Base-by-base conservation (phyloP, 139 green algal species). In the Tetratostichococcus sp. region DNA sequence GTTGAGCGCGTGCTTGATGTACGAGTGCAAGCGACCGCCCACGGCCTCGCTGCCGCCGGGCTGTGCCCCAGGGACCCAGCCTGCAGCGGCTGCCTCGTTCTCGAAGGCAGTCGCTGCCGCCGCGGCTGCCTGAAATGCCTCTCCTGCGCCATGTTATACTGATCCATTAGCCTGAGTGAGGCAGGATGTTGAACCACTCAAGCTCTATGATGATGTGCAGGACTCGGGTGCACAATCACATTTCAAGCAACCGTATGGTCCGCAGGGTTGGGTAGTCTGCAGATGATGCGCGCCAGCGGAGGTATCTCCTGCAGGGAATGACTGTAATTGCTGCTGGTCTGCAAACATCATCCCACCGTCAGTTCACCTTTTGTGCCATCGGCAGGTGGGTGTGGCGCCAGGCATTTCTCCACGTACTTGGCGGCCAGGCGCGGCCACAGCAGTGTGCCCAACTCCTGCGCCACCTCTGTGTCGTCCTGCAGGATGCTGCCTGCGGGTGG, bases 351-450 rank as follows among this genome's bases (percentile, higher is more conserved):
- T 22, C 8, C 39, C 39, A 50, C 8, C 8, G 8, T 50, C 39
- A 22, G 14, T 17, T 8, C 50, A 62, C 50, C 50, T 26, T 34
- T 23, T 11, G 69, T 4, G 35, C 31, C 69, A 21, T 34, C 26
- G 34, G 34, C 35, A 16, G 77, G 78, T 43, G 42, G 59, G 25
- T 75, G 72, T 4, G 70, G 73, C 33, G 67, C 66, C 8, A 85
- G 70, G 19, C 70, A 43, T 14, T 4, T 4, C 6, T 59, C 59
- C 30, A 84, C 74, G 78, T 85, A 85, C 19, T 33, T 59, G 3
- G 65, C 57, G 0, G 75, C 70, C 26, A 78, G 31, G 25, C 68
- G 31, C 25, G 79, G 76, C 79, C 80, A 85, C 43, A 83, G 57
- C 62, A 80, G 30, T 3, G 66, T 39, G 26, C 79, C 82, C 57